Evolutionary conservation across 1,284 basidiomycete species (phyloP), one percentile per base, ranked within the genome.

Genomic region (Boletellus deceptivus): DNA sequence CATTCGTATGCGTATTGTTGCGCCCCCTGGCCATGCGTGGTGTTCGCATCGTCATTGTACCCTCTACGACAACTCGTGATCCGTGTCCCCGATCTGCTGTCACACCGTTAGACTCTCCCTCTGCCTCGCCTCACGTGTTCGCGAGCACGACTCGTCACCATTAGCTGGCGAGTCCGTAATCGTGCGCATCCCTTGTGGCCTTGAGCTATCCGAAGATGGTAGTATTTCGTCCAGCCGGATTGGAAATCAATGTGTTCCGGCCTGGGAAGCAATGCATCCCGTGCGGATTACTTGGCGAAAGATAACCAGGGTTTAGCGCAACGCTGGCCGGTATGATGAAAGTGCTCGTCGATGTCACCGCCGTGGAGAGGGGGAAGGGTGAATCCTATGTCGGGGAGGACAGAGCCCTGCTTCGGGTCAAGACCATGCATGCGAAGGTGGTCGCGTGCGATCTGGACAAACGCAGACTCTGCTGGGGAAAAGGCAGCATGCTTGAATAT

Each of bases 161-260:
- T n/a, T n/a, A n/a, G n/a, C n/a, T n/a, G n/a, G n/a, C n/a, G n/a
- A n/a, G n/a, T n/a, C n/a, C n/a, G n/a, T n/a, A n/a, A n/a, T n/a
- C n/a, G n/a, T n/a, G n/a, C n/a, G n/a, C n/a, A n/a, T n/a, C n/a
- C n/a, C n/a, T n/a, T n/a, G n/a, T n/a, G n/a, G n/a, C n/a, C n/a
- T n/a, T n/a, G n/a, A n/a, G n/a, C n/a, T n/a, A n/a, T n/a, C n/a
- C n/a, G n/a, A n/a, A n/a, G n/a, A n/a, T n/a, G n/a, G n/a, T n/a
- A n/a, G 68, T 98, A 98, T 60, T 88, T 87, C 2, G 91, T 94
- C 96, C 97, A 99, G 7, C 97, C 96, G 0, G 91, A 80, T 56
- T 81, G 78, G 20, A 86, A 71, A 27, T 85, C 79, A 86, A 93
- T 98, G 33, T 79, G 65, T 11, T 88, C 82, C 17, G 82, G 87